phyloP scores from a whole-genome alignment of 78 protist species.

The Corallochytrium limacisporum region DNA sequence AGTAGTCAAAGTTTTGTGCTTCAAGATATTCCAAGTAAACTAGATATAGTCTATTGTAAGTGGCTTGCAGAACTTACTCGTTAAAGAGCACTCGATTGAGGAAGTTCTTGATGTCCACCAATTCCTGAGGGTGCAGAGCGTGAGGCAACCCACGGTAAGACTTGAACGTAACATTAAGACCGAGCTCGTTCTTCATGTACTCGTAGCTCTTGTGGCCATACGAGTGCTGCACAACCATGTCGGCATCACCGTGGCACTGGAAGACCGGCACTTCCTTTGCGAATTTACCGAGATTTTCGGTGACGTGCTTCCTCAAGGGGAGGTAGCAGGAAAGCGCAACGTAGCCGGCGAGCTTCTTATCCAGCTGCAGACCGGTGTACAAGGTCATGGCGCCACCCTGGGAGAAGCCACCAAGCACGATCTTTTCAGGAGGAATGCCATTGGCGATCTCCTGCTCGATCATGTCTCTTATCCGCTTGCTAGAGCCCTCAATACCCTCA shows the following conservation, averaged over 20 bases:
- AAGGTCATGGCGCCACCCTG: conserved; percentile 44
- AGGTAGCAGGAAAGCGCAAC: background rate
- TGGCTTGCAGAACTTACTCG: no score
- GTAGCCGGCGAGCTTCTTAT: conserved; percentile 1
- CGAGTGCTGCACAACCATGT: no score
- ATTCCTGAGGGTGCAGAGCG: no score
- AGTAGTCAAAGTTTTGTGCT: no score
- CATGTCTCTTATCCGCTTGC: background rate
- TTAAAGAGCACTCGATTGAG: no score
- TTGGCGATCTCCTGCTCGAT: background rate
- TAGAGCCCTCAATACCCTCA: background rate
- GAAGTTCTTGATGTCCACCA: no score
- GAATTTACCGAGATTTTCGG: background rate
- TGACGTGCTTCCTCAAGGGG: background rate
- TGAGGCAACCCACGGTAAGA: no score
- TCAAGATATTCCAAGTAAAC: no score
- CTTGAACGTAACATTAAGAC: no score
- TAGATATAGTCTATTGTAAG: no score
- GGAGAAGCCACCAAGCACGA: conserved; percentile 35
- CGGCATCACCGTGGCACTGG: background rate
- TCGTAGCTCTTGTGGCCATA: no score
- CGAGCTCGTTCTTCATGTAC: no score
- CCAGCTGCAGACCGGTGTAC: conserved; percentile 24
- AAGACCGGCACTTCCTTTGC: background rate
- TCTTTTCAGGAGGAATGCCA: conserved; percentile 16